These are phyloP conservation scores for Podila horticola DNA, from an alignment of 192 early-diverging fungal genomes.

Conservation along the genomic window DNA sequence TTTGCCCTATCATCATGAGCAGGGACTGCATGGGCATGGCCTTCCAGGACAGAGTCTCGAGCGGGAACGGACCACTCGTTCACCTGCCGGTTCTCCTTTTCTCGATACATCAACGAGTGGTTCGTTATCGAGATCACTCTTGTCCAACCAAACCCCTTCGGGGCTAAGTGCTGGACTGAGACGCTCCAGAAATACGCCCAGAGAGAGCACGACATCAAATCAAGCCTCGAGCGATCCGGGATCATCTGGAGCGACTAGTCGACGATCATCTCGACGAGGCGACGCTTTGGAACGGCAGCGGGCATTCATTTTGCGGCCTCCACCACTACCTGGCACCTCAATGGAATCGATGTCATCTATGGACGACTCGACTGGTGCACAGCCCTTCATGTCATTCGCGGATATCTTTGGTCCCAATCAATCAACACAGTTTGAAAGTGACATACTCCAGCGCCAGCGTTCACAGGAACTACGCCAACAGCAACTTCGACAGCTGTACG, in stretches of 20 bases:
- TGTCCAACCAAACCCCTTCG: no score
- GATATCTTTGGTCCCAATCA: conserved; percentile 15
- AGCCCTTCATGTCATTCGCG: conserved; percentile 1
- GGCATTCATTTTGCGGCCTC: conserved; percentile 23
- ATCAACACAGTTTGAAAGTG: conserved; percentile 1
- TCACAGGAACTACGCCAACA: conserved; percentile 17
- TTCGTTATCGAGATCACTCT: no score
- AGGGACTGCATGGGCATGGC: no score
- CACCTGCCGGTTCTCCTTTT: no score
- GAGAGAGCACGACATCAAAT: no score
- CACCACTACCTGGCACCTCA: background rate
- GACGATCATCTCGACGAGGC: conserved; percentile 14
- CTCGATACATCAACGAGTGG: no score
- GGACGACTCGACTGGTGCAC: background rate
- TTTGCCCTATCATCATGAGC: background rate
- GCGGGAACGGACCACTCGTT: no score
- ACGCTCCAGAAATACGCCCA: no score
- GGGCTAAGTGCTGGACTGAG: no score
- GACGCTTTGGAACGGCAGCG: conserved; percentile 27
- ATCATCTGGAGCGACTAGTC: background rate
- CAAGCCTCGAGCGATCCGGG: background rate
- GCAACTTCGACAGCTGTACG: conserved; percentile 28
- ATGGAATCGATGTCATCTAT: conserved; percentile 9
- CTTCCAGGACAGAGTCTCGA: no score
- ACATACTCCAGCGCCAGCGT: background rate